phyloP scores from a whole-genome alignment of 805 yeast species.

The Teunomyces aglyptinius region DNA sequence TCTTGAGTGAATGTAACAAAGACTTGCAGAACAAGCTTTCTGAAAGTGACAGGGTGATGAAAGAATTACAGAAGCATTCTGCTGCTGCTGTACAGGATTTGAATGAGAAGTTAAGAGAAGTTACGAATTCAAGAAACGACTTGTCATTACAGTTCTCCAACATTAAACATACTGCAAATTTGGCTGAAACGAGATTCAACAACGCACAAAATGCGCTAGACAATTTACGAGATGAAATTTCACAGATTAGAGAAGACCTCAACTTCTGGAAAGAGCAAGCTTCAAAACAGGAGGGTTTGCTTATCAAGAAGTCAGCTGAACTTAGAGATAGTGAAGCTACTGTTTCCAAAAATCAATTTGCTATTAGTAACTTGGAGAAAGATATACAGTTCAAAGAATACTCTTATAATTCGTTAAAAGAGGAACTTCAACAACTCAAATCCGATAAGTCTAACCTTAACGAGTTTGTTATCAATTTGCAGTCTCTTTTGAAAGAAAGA shows the following conservation, averaged over 20 bases:
- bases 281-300: constrained; percentile 35
- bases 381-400: constrained; percentile 54
- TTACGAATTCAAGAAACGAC: constrained; percentile 33
- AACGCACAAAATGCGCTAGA: constrained; percentile 35
- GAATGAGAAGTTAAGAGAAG: constrained; percentile 31
- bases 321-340: constrained; percentile 50
- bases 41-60: constrained; percentile 38
- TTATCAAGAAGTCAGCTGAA: constrained; percentile 44
- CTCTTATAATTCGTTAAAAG: constrained; percentile 48
- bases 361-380: constrained; percentile 47
- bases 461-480: constrained; percentile 57
- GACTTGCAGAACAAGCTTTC: constrained; percentile 33
- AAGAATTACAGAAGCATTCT: constrained; percentile 36
- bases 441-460: constrained; percentile 61
- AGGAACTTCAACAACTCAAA: constrained; percentile 51
- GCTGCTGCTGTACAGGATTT: constrained; percentile 46
- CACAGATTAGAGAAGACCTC: constrained; percentile 27
- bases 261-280: constrained; percentile 42
- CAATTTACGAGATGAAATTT: constrained; percentile 26
- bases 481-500: constrained; percentile 60
- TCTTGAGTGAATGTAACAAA: constrained; percentile 23
- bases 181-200: constrained; percentile 53
- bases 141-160: constrained; percentile 50
- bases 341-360: constrained; percentile 43
- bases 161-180: constrained; percentile 51